Evolutionary conservation across 2,329 filamentous ascomycete genomes (phyloP).

Genomic region (Penicillium sp.): DNA sequence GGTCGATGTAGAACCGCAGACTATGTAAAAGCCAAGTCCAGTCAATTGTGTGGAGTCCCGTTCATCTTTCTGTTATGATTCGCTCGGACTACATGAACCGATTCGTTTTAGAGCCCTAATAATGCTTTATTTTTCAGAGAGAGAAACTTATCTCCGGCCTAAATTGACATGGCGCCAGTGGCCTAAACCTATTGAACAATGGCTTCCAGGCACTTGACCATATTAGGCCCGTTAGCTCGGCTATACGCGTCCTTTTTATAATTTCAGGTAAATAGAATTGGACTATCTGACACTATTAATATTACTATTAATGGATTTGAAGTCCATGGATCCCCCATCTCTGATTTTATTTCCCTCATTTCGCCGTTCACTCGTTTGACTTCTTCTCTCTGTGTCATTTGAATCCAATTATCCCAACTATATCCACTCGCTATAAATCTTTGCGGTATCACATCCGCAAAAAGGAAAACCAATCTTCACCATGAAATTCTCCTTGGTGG

Average conservation of each 20-base stretch:
- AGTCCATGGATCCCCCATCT: conserved; percentile 4
- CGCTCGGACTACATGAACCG: conserved; percentile 13
- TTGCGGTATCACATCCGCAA: conserved; percentile 1
- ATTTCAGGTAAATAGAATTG: conserved; percentile 18
- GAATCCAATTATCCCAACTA: conserved; percentile 1
- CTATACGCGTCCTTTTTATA: conserved; percentile 19
- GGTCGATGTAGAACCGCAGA: background rate
- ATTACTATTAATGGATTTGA: conserved; percentile 10
- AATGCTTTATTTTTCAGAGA: background rate
- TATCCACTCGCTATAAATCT: conserved; percentile 5
- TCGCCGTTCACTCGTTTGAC: conserved; percentile 16
- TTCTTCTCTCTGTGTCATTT: background rate
- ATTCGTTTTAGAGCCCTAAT: conserved; percentile 17
- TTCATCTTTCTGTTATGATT: background rate
- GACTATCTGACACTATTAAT: conserved; percentile 15
- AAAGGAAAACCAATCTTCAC: background rate
- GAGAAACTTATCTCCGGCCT: conserved; percentile 16
- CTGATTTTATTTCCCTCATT: background rate
- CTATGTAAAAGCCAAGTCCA: conserved; percentile 14
- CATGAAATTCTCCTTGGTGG: conserved; percentile 55
- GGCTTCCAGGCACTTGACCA: conserved; percentile 3
- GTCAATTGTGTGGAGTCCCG: conserved; percentile 13
- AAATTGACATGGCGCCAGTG: conserved; percentile 15
- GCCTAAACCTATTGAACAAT: background rate
- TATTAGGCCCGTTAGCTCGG: conserved; percentile 12